These are phyloP conservation scores for Dioscorea dumetorum DNA, from an alignment of 106 monocot species.

Conservation along the genomic window DNA sequence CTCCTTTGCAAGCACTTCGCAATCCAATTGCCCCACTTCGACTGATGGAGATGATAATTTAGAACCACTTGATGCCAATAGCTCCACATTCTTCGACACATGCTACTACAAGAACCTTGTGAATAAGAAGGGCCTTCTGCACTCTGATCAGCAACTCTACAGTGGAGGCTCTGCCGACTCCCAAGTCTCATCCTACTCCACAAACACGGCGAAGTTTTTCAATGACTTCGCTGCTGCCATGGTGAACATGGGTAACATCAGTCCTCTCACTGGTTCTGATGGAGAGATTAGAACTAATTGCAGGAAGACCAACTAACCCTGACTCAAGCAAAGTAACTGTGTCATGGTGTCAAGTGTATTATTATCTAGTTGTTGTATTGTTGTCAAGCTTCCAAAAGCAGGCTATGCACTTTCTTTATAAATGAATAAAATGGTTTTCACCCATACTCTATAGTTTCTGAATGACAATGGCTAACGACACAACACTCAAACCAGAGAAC, in stretches of 20 bases:
- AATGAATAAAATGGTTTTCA: conserved; percentile 4
- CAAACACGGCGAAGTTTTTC: conserved; percentile 27
- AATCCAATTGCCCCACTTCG: conserved; percentile 30
- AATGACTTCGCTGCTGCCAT: conserved; percentile 46
- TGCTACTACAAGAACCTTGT: conserved; percentile 41
- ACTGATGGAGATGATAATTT: conserved; percentile 38
- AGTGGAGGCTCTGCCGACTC: conserved; percentile 44
- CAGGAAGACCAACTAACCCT: conserved; percentile 40
- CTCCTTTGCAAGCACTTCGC: conserved; percentile 19
- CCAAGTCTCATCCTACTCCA: conserved; percentile 27
- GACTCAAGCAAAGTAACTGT: background rate
- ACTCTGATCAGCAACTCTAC: conserved; percentile 59
- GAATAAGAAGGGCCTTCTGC: conserved; percentile 41
- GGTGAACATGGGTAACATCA: conserved; percentile 54
- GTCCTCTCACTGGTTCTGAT: conserved; percentile 45
- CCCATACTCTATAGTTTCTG: too few species aligned
- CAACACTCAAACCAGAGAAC: too few species aligned
- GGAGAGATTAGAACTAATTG: conserved; percentile 68
- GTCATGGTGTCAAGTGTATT: background rate
- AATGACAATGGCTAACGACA: too few species aligned
- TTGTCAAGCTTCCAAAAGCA: background rate
- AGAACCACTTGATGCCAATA: conserved; percentile 28
- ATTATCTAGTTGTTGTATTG: background rate
- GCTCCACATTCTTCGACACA: conserved; percentile 26
- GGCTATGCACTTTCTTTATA: background rate